These are phyloP conservation scores for Chenopodium quinoa DNA, from an alignment of 148 eudicot species.

Conservation along the genomic window DNA sequence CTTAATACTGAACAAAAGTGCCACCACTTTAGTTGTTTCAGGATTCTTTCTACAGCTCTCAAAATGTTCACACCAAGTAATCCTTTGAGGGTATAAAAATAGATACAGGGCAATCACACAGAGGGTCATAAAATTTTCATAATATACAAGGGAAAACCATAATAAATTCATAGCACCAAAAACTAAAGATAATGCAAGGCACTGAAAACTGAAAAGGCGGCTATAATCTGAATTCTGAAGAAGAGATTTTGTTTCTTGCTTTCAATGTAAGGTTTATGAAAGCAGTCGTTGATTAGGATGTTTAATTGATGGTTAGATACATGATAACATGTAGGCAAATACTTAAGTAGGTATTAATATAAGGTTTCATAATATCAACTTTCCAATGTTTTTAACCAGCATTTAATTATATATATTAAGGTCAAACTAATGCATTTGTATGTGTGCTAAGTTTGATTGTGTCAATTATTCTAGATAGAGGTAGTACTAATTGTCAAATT, in stretches of 20 bases:
- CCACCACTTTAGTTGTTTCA: background rate
- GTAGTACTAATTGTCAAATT: no score
- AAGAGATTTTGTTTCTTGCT: background rate
- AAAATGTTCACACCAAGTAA: conserved; percentile 1
- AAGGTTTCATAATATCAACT: no score
- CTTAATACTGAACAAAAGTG: background rate
- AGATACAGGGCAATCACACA: background rate
- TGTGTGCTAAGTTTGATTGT: no score
- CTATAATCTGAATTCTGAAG: background rate
- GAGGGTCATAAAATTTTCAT: background rate
- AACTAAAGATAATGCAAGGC: background rate
- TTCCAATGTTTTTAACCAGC: no score
- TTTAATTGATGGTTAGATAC: background rate
- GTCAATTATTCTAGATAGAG: no score
- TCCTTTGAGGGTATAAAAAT: background rate
- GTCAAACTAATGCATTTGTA: no score
- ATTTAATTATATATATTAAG: no score
- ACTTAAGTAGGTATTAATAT: no score
- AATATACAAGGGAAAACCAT: background rate
- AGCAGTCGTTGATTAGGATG: no score
- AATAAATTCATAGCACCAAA: background rate
- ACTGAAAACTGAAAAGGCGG: background rate
- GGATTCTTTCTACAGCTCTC: background rate
- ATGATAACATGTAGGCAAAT: background rate
- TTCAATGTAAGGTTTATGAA: background rate